These are phyloP conservation scores for Penicillium subrubescens DNA, from an alignment of 495 filamentous ascomycete species.

Conservation along the genomic window DNA sequence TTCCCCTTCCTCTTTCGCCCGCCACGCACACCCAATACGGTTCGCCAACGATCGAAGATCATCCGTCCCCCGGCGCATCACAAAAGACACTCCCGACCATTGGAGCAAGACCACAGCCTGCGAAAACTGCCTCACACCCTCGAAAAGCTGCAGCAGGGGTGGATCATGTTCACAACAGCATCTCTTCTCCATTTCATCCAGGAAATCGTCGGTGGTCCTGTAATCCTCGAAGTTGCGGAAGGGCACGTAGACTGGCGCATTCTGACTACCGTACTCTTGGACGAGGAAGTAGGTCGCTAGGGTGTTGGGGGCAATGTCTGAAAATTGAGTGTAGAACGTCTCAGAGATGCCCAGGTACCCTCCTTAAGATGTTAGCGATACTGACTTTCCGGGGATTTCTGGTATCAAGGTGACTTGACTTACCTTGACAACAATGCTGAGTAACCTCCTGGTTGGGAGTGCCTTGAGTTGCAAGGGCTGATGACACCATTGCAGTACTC, in stretches of 20 bases:
- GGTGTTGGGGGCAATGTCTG: not conserved
- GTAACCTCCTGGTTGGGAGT: not conserved
- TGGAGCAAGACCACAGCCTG: conserved; percentile 10
- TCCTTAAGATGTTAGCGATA: not conserved
- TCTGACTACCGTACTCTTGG: conserved; percentile 8
- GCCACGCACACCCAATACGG: conserved; percentile 17
- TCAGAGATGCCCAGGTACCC: not conserved
- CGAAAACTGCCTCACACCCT: not conserved
- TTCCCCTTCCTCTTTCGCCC: conserved; percentile 9
- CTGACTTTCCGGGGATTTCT: not conserved
- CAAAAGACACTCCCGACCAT: conserved; percentile 12
- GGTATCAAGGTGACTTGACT: not conserved
- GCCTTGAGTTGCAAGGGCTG: not conserved
- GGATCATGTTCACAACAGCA: conserved; percentile 3
- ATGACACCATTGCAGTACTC: not conserved
- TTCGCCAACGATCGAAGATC: conserved; percentile 14
- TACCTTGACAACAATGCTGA: not conserved
- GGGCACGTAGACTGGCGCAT: conserved; percentile 16
- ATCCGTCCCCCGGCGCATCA: conserved; percentile 10
- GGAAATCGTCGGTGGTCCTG: conserved; percentile 10
- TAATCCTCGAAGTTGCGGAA: conserved; percentile 17
- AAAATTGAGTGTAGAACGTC: not conserved
- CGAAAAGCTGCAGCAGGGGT: conserved; percentile 1
- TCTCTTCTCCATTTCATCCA: conserved; percentile 15
- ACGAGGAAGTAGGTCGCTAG: conserved; percentile 22